A percentile compares a stretch with the other conserved stretches of the same genome.
phyloP scores from a whole-genome alignment of 1,284 basidiomycete genomes.

The Ganoderma sinense region DNA sequence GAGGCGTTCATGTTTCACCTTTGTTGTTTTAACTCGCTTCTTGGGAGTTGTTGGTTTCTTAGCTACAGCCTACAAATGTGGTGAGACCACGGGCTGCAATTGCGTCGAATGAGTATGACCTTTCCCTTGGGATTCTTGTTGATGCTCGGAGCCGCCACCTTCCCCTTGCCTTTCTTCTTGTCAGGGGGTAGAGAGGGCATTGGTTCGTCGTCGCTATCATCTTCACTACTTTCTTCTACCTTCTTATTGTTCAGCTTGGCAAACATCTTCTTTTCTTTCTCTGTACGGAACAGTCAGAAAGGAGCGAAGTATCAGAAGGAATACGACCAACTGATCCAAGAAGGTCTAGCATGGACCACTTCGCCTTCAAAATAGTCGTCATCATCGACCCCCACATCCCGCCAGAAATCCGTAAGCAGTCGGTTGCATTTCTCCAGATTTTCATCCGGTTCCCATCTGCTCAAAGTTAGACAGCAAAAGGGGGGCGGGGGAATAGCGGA shows the following conservation, averaged over 20 bases:
- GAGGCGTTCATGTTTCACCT: conserved; percentile 1
- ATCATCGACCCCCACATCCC: conserved; percentile 62
- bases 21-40: conserved; percentile 15
- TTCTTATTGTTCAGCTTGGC: conserved; percentile 28
- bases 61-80: conserved; percentile 1
- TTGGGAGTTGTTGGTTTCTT: conserved; percentile 1
- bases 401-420: conserved; percentile 69
- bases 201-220: conserved; percentile 29
- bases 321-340: conserved; percentile 37
- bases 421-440: conserved; percentile 63
- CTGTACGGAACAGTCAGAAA: conserved; percentile 32
- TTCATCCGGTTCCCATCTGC: conserved; percentile 70
- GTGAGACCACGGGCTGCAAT: background rate
- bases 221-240: conserved; percentile 31
- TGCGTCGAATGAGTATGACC: background rate
- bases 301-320: background rate
- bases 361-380: conserved; percentile 57
- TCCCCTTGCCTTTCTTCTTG: background rate
- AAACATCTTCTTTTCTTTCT: conserved; percentile 42
- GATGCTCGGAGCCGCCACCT: conserved; percentile 3
- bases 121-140: conserved; percentile 20
- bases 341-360: conserved; percentile 44
- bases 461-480: conserved; percentile 5
- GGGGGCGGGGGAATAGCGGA: background rate
- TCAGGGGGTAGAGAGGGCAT: conserved; percentile 5